Conservation (phyloP, 805 yeast species). For the Cyberlindnera subsufficiens region DNA sequence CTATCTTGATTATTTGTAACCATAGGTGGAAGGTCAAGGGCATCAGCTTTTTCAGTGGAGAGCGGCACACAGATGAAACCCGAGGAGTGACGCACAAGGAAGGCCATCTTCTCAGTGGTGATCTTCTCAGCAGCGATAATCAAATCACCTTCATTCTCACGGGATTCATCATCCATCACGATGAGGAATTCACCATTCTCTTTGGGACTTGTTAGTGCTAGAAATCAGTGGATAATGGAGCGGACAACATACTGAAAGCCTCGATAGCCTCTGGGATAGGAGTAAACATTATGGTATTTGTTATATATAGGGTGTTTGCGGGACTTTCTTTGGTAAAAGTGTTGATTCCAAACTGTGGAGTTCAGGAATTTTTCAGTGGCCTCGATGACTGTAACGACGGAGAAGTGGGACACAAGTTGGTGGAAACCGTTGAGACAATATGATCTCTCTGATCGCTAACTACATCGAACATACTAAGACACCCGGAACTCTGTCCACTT, state of each 20-base stretch:
- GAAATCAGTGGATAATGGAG: not conserved
- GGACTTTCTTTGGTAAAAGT: not conserved
- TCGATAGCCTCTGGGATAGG: constrained; percentile 66
- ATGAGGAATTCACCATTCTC: constrained; percentile 55
- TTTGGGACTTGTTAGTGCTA: constrained; percentile 6
- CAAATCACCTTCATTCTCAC: constrained; percentile 97
- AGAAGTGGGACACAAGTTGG: no score
- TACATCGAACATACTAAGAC: no score
- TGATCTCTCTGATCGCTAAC: no score
- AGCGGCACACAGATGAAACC: constrained; percentile 95
- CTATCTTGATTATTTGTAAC: constrained; percentile 52
- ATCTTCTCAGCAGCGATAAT: constrained; percentile 84
- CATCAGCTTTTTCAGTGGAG: constrained; percentile 70
- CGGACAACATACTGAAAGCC: constrained; percentile 46
- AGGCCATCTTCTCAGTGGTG: constrained; percentile 88
- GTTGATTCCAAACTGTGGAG: no score
- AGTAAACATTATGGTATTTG: constrained; percentile 29
- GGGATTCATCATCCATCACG: constrained; percentile 94
- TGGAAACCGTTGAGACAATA: no score
- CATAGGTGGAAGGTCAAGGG: constrained; percentile 77
- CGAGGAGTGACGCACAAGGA: constrained; percentile 76
- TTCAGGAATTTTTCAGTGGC: no score
- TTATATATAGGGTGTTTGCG: not conserved
- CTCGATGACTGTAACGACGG: no score
- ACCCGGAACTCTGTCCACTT: no score